phyloP scores from a whole-genome alignment of 2,329 filamentous ascomycete species.

The Scopulariopsis brevicaulis region DNA sequence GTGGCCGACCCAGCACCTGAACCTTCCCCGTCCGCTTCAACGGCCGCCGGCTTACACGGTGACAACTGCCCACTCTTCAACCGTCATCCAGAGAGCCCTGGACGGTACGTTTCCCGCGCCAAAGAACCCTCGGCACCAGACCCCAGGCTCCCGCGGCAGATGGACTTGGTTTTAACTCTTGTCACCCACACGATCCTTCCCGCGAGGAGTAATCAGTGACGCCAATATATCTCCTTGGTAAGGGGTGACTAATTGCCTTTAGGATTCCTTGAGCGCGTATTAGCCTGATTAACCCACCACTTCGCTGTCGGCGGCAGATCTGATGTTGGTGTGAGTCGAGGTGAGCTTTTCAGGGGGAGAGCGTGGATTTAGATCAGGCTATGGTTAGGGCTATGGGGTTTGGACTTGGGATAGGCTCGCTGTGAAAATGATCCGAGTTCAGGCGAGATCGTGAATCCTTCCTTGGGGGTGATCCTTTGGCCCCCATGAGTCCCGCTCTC shows the following conservation, averaged over 20 bases:
- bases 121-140: neutral
- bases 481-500: neutral
- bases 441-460: neutral
- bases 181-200: neutral
- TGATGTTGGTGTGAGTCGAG: neutral
- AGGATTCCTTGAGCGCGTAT: neutral
- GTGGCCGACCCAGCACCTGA: too few species aligned
- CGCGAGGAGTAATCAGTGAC: neutral
- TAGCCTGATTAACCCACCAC: constrained; percentile 4
- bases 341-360: neutral
- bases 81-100: too few species aligned
- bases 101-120: neutral
- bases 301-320: neutral
- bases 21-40: too few species aligned
- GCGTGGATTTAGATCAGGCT: neutral
- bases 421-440: too few species aligned
- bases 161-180: neutral
- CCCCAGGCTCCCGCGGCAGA: neutral
- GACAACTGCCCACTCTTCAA: too few species aligned
- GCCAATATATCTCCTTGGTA: neutral
- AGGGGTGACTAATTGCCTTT: constrained; percentile 4
- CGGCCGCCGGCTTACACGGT: too few species aligned
- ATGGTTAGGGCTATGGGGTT: neutral
- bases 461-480: neutral
- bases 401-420: neutral